Evolutionary conservation across 2,329 filamentous ascomycete genomes (phyloP), one percentile per base, ranked within the genome.

Genomic region (Gaeumannomyces tritici): DNA sequence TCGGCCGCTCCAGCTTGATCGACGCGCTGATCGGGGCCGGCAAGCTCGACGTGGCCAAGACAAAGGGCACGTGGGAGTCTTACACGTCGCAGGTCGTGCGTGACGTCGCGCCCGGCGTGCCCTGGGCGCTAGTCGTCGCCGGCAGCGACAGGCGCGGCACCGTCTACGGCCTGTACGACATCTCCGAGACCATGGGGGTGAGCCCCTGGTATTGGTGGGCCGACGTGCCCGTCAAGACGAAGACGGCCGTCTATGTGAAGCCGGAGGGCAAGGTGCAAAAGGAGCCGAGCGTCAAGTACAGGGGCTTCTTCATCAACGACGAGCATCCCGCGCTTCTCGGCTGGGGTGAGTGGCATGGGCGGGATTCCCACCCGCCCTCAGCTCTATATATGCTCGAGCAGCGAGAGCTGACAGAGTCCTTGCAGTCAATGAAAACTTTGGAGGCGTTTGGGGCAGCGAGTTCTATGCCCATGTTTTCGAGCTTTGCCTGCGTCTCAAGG

Each of bases 181-280:
- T 86, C 35, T 82, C 82, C 0, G 81, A 85, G 67, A 80, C 84
- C 65, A 84, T 85, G 62, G 83, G 83, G 29, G 81, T 85, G 6
- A 85, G 82, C 3, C 83, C 83, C 31, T 85, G 81, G 81, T 76
- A 84, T 69, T 85, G 76, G 73, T 85, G 79, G 73, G 83, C 83
- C 13, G 83, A 86, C 66, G 75, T 80, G 1, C 68, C 78, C 0
- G 74, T 76, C 18, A 74, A 76, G 60, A 75, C 80, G 62, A 66
- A 73, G 4, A 73, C 72, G 21, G 77, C 85, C 62, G 79, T 80
- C 11, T 70, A 77, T 28, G 70, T 75, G 55, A 74, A 71, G 2
- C 73, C 70, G 12, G 42, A 59, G 24, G 27, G n/a, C 54, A 78
- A 78, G 55, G 70, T 75, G 0, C 79, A 83, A 61, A 77, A 76